Percentiles rank a stretch among this genome's conserved stretches.
These are phyloP conservation scores for Puccinia hordei DNA, from an alignment of 1,284 basidiomycete species.

Conservation along the genomic window DNA sequence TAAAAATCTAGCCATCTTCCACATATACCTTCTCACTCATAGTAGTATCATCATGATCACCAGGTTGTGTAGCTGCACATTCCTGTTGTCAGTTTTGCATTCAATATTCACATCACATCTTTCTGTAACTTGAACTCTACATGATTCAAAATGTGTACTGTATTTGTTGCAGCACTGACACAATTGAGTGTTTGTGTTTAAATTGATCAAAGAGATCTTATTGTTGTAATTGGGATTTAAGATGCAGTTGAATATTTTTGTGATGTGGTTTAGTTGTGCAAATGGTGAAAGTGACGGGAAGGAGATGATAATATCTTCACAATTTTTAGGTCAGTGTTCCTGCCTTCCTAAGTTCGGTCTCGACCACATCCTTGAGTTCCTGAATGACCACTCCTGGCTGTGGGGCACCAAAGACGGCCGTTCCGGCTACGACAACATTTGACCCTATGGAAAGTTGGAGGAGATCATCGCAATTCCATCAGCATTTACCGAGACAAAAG, in stretches of 20 bases:
- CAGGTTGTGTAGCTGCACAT: no score
- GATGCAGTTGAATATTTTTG: background rate
- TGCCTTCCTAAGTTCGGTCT: conserved; percentile 61
- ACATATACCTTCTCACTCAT: no score
- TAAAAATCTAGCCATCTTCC: no score
- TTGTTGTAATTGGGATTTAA: background rate
- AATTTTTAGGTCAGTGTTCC: conserved; percentile 11
- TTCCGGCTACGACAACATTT: conserved; percentile 98
- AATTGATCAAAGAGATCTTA: background rate
- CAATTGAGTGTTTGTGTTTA: background rate
- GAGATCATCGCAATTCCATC: background rate
- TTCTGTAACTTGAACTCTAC: no score
- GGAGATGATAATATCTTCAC: background rate
- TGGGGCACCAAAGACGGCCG: conserved; percentile 83
- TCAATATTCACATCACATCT: no score
- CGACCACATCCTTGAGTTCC: conserved; percentile 71
- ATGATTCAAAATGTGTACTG: no score
- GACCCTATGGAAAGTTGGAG: conserved; percentile 57
- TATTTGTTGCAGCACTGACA: no score
- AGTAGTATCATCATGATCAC: no score
- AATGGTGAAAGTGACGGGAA: background rate
- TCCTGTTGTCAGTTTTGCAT: no score
- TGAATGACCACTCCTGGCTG: conserved; percentile 77
- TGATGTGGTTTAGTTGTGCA: background rate
- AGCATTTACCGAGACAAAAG: background rate